Base-by-base conservation (phyloP, 2,329 filamentous ascomycete genomes). In the Akanthomyces uredinophilus region DNA sequence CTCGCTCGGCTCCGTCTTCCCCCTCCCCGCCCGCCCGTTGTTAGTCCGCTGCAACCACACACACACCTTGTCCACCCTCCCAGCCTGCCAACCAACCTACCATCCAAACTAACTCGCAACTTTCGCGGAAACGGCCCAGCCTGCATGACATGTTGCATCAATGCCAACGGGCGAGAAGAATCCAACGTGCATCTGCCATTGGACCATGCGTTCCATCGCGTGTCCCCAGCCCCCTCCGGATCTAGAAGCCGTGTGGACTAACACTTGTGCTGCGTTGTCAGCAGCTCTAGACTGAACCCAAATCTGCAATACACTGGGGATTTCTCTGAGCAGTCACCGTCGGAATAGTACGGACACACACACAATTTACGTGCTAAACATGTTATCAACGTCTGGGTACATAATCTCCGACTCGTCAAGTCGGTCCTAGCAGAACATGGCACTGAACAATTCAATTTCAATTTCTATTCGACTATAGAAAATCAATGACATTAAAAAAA, bases 401-500 rank as follows among this genome's bases (percentile, higher is more conserved):
- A 8, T 8, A 35, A 10, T 35, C 4, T 11, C 7, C 37, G 27
- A 39, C 14, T 10, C 13, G 13, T 14, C 37, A 39, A 39, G 10
- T 35, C 32, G 16, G 4, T 5, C 4, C 13, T 3, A 4, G 37
- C 16, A 39, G 37, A 39, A 14, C 37, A 16, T 32, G 11, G 24
- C 32, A 22, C 32, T 50, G 18, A 49, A 61, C 44, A 56, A 24
- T 61, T 61, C 59, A 61, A 50, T 50, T 61, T 61, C 51, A 55
- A 22, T 43, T 43, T 61, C 59, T 61, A 61, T 61, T 61, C n/a
- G 43, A 61, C 43, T 61, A 50, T 55, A 55, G 59, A 61, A 55
- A 55, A 61, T 55, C 59, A 70, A 68, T 72, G 65, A 65, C 65
- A 72, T 72, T 72, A 46, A 51, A 37, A 51, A 62, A 59, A 57